Conservation (phyloP, 2,329 filamentous ascomycete genomes). For the Cladosporium sp. region DNA sequence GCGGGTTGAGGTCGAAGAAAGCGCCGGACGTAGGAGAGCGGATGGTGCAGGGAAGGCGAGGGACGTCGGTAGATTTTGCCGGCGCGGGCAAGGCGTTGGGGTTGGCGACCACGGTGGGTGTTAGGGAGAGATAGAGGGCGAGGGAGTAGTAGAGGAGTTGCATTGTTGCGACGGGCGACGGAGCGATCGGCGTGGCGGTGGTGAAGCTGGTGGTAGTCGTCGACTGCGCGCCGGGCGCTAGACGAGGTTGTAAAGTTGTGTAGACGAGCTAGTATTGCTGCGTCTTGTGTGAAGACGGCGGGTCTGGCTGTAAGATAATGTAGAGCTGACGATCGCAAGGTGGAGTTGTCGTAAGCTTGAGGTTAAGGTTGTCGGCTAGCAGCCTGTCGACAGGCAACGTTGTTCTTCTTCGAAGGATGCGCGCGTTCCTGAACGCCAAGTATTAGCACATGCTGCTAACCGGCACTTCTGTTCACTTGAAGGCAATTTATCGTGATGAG, state of each 20-base stretch:
- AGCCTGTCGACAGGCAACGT: background rate
- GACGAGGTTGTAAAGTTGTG: background rate
- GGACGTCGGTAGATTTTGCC: constrained; percentile 37
- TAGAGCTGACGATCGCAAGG: constrained; percentile 2
- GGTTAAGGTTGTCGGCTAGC: background rate
- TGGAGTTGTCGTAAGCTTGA: background rate
- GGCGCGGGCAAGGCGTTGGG: constrained; percentile 19
- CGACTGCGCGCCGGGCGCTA: constrained; percentile 2
- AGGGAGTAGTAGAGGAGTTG: constrained; percentile 31
- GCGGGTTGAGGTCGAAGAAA: constrained; percentile 60
- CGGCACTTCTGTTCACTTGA: no score
- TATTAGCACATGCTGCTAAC: background rate
- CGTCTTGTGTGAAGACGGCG: background rate
- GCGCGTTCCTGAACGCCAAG: background rate
- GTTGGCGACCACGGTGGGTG: constrained; percentile 27
- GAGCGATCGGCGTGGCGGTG: background rate
- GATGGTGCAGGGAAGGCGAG: constrained; percentile 57
- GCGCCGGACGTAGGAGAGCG: constrained; percentile 57
- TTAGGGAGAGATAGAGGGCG: constrained; percentile 29
- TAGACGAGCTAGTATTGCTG: background rate
- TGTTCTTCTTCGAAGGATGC: background rate
- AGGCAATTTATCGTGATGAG: no score
- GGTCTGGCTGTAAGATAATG: background rate
- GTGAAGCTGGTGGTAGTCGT: no score
- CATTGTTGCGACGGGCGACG: constrained; percentile 2